Conservation (phyloP, 192 early-diverging fungal species). For the Chytriomyces confervae region DNA sequence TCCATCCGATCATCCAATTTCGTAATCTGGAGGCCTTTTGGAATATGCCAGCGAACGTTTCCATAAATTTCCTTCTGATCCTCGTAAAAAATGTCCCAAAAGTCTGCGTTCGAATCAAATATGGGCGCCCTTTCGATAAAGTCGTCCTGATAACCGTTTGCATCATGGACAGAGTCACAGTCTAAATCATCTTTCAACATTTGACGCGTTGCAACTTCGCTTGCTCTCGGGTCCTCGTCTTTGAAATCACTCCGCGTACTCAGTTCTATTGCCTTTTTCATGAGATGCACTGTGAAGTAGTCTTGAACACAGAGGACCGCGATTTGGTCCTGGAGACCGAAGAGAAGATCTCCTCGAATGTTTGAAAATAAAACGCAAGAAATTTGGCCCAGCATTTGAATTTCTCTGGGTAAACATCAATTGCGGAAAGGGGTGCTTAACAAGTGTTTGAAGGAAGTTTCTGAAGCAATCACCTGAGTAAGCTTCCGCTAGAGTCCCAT, state of each 20-base stretch:
- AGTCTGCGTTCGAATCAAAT: slow-evolving; percentile 53
- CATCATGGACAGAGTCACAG: slow-evolving; percentile 3
- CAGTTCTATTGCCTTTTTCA: slow-evolving; percentile 20
- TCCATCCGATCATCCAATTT: slow-evolving; percentile 6
- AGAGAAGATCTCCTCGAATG: slow-evolving; percentile 42
- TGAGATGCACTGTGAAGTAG: slow-evolving; percentile 28
- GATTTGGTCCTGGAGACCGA: slow-evolving; percentile 42
- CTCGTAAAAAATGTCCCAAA: slow-evolving; percentile 52
- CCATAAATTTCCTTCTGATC: slow-evolving; percentile 32
- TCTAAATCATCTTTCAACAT: slow-evolving; percentile 19
- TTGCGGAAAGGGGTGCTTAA: background rate
- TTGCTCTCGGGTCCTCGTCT: background rate
- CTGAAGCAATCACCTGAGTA: slow-evolving; percentile 4
- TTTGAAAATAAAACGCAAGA: slow-evolving; percentile 41
- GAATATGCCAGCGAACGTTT: slow-evolving; percentile 28
- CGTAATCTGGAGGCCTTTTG: slow-evolving; percentile 3
- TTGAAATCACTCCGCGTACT: background rate
- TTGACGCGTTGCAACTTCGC: slow-evolving; percentile 1
- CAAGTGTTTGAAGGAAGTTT: background rate
- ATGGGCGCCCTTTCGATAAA: slow-evolving; percentile 34
- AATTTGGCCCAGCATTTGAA: slow-evolving; percentile 39
- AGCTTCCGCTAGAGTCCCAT: slow-evolving; percentile 34
- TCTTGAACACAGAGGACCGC: slow-evolving; percentile 40
- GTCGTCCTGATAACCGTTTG: slow-evolving; percentile 45
- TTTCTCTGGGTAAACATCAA: slow-evolving; percentile 28